Percentiles rank a stretch among this genome's conserved stretches.
Evolutionary conservation across 139 green algal genomes (phyloP).

Genomic region (Microglena sp.): DNA sequence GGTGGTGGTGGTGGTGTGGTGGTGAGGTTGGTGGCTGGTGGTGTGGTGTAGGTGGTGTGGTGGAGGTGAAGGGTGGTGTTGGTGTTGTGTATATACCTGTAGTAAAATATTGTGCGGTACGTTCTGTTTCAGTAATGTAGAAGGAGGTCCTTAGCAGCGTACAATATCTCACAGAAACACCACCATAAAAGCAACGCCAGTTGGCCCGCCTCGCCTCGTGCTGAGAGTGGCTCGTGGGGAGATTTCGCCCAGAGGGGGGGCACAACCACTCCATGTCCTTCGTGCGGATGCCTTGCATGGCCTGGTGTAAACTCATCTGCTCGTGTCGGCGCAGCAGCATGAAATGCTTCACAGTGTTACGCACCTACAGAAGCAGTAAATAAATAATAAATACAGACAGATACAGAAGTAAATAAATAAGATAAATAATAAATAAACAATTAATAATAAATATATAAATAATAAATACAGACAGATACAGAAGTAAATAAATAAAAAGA

Average conservation of each 20-base stretch:
- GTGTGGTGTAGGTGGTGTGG: no score
- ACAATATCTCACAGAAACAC: conserved; percentile 55
- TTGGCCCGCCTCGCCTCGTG: conserved; percentile 25
- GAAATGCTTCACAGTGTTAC: conserved; percentile 12
- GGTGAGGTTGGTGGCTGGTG: no score
- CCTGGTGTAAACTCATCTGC: conserved; percentile 47
- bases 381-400: neutral
- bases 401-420: no score
- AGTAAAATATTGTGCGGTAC: conserved; percentile 53
- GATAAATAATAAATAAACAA: no score
- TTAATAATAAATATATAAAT: neutral
- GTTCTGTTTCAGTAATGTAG: conserved; percentile 84
- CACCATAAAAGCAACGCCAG: conserved; percentile 74
- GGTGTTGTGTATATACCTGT: no score
- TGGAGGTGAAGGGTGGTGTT: no score
- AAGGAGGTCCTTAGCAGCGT: conserved; percentile 79
- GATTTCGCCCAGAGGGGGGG: no score
- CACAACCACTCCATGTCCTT: conserved; percentile 35
- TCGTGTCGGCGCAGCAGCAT: conserved; percentile 63
- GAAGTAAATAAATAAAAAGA: no score
- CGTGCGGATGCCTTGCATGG: conserved; percentile 35
- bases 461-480: neutral
- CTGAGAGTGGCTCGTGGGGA: neutral
- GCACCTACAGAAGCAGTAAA: neutral
- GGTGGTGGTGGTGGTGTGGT: no score